Evolutionary conservation across 2,329 filamentous ascomycete genomes (phyloP).

Genomic region (Ophiostoma novo-ulmi): DNA sequence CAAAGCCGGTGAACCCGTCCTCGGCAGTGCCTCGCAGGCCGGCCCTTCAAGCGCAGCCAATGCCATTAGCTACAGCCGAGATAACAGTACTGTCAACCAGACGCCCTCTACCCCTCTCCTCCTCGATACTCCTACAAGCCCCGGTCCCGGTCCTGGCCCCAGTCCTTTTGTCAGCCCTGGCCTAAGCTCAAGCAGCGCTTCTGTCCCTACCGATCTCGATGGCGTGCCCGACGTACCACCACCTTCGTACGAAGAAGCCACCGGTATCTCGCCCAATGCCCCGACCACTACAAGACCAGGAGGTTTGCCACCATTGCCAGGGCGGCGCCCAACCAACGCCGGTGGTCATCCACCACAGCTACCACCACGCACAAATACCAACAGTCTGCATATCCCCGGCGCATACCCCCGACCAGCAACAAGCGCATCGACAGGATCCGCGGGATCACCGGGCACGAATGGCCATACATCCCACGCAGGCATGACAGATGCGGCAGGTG

Average conservation of each 20-base stretch:
- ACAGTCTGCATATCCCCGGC: neutral
- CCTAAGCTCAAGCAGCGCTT: neutral
- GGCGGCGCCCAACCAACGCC: neutral
- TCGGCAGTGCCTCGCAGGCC: slow-evolving; percentile 15
- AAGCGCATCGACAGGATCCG: neutral
- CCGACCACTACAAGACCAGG: neutral
- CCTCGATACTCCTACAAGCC: neutral
- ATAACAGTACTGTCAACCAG: slow-evolving; percentile 22
- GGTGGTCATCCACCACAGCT: neutral
- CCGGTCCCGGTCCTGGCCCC: neutral
- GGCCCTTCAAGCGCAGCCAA: neutral
- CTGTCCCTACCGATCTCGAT: slow-evolving; percentile 3
- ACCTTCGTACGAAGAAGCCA: slow-evolving; percentile 28
- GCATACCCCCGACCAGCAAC: slow-evolving; percentile 11
- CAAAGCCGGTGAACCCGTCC: slow-evolving; percentile 11
- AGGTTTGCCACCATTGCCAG: neutral
- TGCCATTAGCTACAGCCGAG: slow-evolving; percentile 20
- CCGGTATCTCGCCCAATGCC: slow-evolving; percentile 17
- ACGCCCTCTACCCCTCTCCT: slow-evolving; percentile 25
- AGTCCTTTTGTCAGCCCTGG: neutral
- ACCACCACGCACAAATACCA: neutral
- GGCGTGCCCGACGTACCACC: slow-evolving; percentile 24
- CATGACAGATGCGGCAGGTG: neutral
- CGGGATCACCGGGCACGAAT: neutral
- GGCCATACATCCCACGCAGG: neutral